Percentiles rank a stretch among this genome's conserved stretches.
phyloP scores from a whole-genome alignment of 2,329 filamentous ascomycete genomes.

The Orbilia javanica region DNA sequence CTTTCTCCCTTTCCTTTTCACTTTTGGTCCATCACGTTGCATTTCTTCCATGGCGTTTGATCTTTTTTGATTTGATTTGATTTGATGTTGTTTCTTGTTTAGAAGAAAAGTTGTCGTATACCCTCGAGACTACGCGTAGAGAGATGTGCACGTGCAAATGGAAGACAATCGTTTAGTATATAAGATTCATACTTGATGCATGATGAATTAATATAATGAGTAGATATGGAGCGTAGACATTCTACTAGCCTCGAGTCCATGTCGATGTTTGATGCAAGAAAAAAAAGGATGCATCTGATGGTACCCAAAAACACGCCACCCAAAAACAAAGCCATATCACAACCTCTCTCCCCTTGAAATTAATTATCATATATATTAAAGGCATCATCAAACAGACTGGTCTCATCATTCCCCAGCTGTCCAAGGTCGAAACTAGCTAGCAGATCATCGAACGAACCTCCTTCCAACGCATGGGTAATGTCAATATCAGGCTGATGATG shows the following conservation, averaged over 20 bases:
- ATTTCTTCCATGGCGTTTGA: conserved; percentile 30
- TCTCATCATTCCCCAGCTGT: conserved; percentile 38
- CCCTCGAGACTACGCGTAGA: conserved; percentile 4
- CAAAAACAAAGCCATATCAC: too few relatives aligned
- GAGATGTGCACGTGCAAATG: conserved; percentile 6
- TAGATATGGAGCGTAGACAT: too few relatives aligned
- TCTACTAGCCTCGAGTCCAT: too few relatives aligned
- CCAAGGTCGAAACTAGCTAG: conserved; percentile 43
- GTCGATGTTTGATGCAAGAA: too few relatives aligned
- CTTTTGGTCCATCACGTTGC: neutral
- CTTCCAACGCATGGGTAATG: conserved; percentile 20
- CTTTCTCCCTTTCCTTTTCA: neutral
- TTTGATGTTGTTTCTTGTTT: neutral
- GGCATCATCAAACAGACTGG: conserved; percentile 48
- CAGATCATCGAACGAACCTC: conserved; percentile 36
- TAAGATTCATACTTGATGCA: neutral
- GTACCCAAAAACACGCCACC: too few relatives aligned
- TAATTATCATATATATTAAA: conserved; percentile 51
- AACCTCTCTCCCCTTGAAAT: neutral
- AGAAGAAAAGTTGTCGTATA: conserved; percentile 25
- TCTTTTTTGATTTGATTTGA: too few relatives aligned
- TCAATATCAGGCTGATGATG: conserved; percentile 28
- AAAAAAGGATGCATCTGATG: too few relatives aligned
- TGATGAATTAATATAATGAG: neutral
- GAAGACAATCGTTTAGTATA: neutral